phyloP scores from a whole-genome alignment of 2,329 filamentous ascomycete genomes.

The Fusarium sp. region DNA sequence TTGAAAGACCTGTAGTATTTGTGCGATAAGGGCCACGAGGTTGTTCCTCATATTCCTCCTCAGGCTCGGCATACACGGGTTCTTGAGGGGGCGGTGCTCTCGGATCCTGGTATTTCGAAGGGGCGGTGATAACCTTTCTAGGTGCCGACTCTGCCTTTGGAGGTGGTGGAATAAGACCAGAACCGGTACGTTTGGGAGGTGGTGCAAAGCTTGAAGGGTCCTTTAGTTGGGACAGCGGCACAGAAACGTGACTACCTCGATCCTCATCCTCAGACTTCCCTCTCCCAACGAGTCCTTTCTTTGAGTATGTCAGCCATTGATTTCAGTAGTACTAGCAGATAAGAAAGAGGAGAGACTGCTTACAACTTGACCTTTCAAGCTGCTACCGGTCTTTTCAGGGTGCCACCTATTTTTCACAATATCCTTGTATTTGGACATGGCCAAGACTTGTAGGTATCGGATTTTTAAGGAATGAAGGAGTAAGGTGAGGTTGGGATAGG shows the following conservation, averaged over 20 bases:
- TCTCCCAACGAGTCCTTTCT: conserved; percentile 59
- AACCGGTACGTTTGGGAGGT: conserved; percentile 71
- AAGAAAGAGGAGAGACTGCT: conserved; percentile 34
- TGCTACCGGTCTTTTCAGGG: conserved; percentile 54
- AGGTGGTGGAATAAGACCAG: conserved; percentile 46
- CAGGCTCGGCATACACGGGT: conserved; percentile 8
- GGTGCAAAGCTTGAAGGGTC: conserved; percentile 83
- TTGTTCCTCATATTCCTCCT: conserved; percentile 42
- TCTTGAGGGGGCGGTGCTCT: conserved; percentile 27
- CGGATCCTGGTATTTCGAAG: conserved; percentile 49
- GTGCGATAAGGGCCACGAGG: conserved; percentile 73
- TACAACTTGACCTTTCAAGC: conserved; percentile 56
- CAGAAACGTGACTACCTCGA: conserved; percentile 52
- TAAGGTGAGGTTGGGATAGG: not conserved
- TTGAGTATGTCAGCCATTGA: conserved; percentile 3
- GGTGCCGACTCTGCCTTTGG: conserved; percentile 39
- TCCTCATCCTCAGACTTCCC: conserved; percentile 47
- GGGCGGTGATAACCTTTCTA: conserved; percentile 43
- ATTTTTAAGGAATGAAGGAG: not conserved
- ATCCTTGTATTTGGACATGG: conserved; percentile 58
- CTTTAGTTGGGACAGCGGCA: conserved; percentile 74
- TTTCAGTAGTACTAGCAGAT: not conserved
- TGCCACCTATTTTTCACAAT: conserved; percentile 63
- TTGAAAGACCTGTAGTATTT: conserved; percentile 76
- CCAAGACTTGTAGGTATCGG: not conserved